Conservation (phyloP, 441 rosid genomes). For the Gossypium aridum region DNA sequence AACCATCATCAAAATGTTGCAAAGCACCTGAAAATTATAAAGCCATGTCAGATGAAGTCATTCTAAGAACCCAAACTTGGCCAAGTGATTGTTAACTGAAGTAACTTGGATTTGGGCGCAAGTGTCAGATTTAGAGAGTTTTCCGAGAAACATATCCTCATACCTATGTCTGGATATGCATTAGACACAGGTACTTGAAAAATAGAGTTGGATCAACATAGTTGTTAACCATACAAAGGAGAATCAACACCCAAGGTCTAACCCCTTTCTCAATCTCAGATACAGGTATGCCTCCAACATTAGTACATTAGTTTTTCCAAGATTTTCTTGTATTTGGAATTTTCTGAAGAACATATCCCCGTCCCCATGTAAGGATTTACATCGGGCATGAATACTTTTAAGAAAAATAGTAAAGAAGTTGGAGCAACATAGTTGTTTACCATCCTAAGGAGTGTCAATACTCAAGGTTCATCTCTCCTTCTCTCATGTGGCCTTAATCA, state of each 20-base stretch:
- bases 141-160: background rate
- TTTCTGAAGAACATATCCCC: background rate
- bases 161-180: background rate
- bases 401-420: background rate
- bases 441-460: background rate
- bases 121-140: background rate
- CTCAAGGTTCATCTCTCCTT: background rate
- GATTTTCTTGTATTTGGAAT: background rate
- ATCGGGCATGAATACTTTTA: background rate
- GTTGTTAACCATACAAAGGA: background rate
- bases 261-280: background rate
- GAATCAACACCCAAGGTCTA: background rate
- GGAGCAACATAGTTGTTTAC: background rate
- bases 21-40: background rate
- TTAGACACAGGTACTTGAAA: background rate
- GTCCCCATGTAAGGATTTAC: background rate
- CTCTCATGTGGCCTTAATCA: background rate
- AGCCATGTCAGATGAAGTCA: background rate
- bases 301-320: background rate
- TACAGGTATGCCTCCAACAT: no score
- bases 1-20: constrained; percentile 9
- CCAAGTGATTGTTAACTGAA: background rate
- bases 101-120: no score
- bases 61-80: background rate
- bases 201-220: background rate